Conservation (phyloP, 2,329 filamentous ascomycete species). For the Paracamarosporium sp. region DNA sequence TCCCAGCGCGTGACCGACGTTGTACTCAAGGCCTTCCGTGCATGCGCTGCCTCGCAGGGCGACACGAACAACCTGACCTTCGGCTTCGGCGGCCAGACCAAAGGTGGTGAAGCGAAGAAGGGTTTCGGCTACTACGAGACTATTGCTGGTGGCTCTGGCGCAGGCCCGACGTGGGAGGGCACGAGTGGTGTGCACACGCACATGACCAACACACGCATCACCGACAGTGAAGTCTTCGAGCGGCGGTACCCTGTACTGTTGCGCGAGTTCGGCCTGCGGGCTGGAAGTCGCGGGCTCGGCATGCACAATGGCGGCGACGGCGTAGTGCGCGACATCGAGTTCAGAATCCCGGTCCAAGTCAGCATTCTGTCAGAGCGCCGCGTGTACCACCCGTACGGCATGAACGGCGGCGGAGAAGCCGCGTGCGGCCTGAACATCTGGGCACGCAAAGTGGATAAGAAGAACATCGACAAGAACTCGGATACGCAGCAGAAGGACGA, state of each 20-base stretch:
- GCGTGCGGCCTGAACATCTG: constrained; percentile 84
- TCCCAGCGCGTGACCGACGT: constrained; percentile 81
- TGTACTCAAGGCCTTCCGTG: constrained; percentile 79
- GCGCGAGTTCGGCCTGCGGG: constrained; percentile 70
- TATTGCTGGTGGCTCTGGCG: constrained; percentile 78
- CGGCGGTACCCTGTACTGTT: constrained; percentile 77
- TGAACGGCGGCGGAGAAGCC: constrained; percentile 82
- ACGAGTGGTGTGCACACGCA: constrained; percentile 80
- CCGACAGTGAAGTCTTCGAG: constrained; percentile 81
- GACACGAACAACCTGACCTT: constrained; percentile 88
- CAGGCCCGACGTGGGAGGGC: constrained; percentile 75
- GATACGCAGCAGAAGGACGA: constrained; percentile 32
- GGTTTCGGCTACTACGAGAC: constrained; percentile 91
- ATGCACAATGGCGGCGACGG: constrained; percentile 77
- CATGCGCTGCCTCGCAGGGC: constrained; percentile 79
- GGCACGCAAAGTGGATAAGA: constrained; percentile 70
- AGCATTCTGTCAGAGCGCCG: constrained; percentile 80
- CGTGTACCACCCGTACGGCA: constrained; percentile 79
- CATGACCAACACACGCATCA: constrained; percentile 88
- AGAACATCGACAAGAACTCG: constrained; percentile 30
- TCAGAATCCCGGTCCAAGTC: constrained; percentile 77
- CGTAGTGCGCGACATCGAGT: constrained; percentile 80
- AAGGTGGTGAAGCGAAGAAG: constrained; percentile 60
- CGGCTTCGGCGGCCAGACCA: constrained; percentile 69
- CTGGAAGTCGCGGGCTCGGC: constrained; percentile 69